These are phyloP conservation scores for Viola pubescens DNA, from an alignment of 441 rosid genomes.

Conservation along the genomic window DNA sequence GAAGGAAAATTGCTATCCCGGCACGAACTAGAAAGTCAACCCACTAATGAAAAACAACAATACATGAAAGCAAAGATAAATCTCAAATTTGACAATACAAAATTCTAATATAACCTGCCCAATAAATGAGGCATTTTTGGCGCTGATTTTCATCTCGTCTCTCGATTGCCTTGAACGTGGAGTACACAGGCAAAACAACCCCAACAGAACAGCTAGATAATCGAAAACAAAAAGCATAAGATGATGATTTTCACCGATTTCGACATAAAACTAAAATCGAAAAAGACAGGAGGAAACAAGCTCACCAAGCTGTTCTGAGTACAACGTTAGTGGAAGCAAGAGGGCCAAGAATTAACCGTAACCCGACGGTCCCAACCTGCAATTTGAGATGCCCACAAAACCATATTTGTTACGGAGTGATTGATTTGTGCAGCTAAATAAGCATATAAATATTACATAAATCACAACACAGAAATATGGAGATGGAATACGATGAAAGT, in stretches of 20 bases:
- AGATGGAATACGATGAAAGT: not conserved
- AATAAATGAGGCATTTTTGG: constrained; percentile 57
- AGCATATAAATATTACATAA: not conserved
- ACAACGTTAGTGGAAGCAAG: constrained; percentile 45
- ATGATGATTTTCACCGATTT: not conserved
- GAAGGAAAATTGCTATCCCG: too few relatives aligned
- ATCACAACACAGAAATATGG: not conserved
- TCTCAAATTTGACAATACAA: not conserved
- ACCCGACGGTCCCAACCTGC: constrained; percentile 35
- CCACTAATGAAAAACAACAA: too few relatives aligned
- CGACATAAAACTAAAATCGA: not conserved
- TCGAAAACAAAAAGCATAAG: not conserved
- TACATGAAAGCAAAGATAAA: too few relatives aligned
- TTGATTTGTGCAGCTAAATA: not conserved
- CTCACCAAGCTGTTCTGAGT: constrained; percentile 58
- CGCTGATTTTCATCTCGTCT: constrained; percentile 33
- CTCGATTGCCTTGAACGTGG: constrained; percentile 58
- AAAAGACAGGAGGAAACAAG: not conserved
- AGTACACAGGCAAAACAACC: constrained; percentile 50
- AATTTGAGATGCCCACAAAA: not conserved
- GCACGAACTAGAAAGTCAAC: too few relatives aligned
- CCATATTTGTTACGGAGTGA: too few relatives aligned
- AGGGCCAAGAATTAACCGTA: constrained; percentile 47
- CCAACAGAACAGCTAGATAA: constrained; percentile 54
- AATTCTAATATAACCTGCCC: constrained; percentile 43